Percentiles rank a stretch among this genome's conserved stretches.
Conservation (phyloP, 2,329 filamentous ascomycete genomes). For the Fusarium sp. region DNA sequence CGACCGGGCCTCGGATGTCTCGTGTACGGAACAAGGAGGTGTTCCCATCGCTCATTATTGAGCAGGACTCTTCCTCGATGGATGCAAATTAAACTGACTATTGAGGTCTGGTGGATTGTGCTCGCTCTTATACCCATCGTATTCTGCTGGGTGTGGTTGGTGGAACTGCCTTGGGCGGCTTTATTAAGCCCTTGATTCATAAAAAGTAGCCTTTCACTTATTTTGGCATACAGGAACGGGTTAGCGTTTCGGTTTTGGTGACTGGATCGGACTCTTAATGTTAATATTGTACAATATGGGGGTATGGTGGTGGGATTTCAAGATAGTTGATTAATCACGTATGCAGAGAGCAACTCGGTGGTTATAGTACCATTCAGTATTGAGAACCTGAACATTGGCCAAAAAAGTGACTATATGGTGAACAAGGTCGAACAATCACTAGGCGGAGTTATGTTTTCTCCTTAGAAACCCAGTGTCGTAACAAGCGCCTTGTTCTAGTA, state of each 20-base stretch:
- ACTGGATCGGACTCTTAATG: background rate
- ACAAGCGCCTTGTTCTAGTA: background rate
- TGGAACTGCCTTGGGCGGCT: constrained; percentile 35
- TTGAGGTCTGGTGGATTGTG: constrained; percentile 63
- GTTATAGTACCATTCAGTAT: background rate
- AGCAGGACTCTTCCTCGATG: constrained; percentile 60
- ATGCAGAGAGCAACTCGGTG: background rate
- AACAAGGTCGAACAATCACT: background rate
- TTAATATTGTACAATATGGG: background rate
- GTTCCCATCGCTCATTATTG: constrained; percentile 57
- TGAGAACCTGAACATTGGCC: background rate
- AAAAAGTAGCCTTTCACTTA: background rate
- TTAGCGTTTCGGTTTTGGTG: background rate
- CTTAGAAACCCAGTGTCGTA: background rate
- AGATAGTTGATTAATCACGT: background rate
- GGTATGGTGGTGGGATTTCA: background rate
- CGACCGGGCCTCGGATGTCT: constrained; percentile 67
- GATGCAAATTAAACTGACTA: constrained; percentile 58
- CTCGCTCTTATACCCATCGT: constrained; percentile 57
- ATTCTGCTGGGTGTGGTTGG: constrained; percentile 53
- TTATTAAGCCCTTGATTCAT: background rate
- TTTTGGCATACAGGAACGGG: background rate
- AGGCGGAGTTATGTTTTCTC: background rate
- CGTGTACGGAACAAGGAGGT: constrained; percentile 62
- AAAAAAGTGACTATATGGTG: background rate